phyloP scores from a whole-genome alignment of 192 early-diverging fungal genomes.

The Paraglomus brasilianum region DNA sequence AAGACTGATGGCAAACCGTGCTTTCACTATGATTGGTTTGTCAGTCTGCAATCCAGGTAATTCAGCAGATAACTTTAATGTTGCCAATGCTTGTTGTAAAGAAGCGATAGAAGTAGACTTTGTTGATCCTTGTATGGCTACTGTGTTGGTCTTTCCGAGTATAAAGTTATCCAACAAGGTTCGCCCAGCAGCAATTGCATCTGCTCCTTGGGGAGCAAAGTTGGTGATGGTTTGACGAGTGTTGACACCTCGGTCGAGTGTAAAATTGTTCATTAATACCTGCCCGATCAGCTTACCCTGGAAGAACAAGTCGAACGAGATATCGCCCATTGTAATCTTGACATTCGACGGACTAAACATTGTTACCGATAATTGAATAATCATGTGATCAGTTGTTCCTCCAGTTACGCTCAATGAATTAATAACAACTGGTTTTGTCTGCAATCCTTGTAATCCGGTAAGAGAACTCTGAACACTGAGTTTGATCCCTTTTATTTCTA shows the following conservation, averaged over 20 bases:
- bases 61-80: slow-evolving; percentile 37
- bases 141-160: slow-evolving; percentile 35
- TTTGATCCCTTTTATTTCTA: slow-evolving; percentile 51
- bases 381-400: slow-evolving; percentile 49
- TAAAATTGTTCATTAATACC: slow-evolving; percentile 44
- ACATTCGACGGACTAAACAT: slow-evolving; percentile 55
- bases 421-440: slow-evolving; percentile 49
- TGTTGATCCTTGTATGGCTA: slow-evolving; percentile 41
- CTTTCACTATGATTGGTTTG: slow-evolving; percentile 33
- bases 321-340: slow-evolving; percentile 49
- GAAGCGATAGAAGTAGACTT: slow-evolving; percentile 44
- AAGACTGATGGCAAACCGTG: slow-evolving; percentile 20
- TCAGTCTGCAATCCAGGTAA: slow-evolving; percentile 46
- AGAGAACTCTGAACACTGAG: slow-evolving; percentile 52
- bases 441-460: slow-evolving; percentile 56
- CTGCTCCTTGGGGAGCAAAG: slow-evolving; percentile 33
- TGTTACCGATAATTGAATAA: slow-evolving; percentile 39
- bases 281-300: slow-evolving; percentile 43
- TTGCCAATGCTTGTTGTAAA: slow-evolving; percentile 43
- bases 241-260: slow-evolving; percentile 50
- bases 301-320: slow-evolving; percentile 44
- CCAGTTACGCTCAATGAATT: slow-evolving; percentile 56
- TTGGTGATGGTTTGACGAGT: slow-evolving; percentile 43
- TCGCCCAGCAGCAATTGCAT: slow-evolving; percentile 36
- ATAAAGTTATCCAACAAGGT: slow-evolving; percentile 46